Percentiles rank a stretch among this genome's conserved stretches.
Conservation (phyloP, 805 yeast genomes). For the Sugiyamaella lignohabitans region DNA sequence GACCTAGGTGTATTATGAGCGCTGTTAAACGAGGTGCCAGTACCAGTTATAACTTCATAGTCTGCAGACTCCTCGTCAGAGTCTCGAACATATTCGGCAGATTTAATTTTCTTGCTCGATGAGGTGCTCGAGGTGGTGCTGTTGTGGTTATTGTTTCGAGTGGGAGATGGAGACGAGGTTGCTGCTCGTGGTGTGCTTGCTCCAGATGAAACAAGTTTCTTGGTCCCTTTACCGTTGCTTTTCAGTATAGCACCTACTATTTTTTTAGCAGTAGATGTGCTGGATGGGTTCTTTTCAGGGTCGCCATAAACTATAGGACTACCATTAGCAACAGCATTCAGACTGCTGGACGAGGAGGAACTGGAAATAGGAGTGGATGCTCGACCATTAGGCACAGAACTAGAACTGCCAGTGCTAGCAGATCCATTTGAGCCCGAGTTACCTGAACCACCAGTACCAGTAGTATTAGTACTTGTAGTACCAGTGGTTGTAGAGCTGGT, state of each 20-base stretch:
- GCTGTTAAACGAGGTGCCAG: not conserved
- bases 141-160: too few relatives aligned
- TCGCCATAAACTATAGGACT: not conserved
- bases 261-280: constrained; percentile 1
- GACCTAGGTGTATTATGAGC: constrained; percentile 5
- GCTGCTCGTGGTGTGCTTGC: constrained; percentile 3
- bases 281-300: not conserved
- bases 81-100: constrained; percentile 12
- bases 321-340: not conserved
- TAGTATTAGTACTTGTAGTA: not conserved
- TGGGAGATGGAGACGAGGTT: constrained; percentile 6
- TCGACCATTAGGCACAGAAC: not conserved
- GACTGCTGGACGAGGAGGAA: not conserved
- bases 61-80: constrained; percentile 9
- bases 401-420: not conserved
- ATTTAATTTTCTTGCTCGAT: constrained; percentile 14
- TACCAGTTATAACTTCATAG: constrained; percentile 1
- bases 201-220: too few relatives aligned
- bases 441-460: not conserved
- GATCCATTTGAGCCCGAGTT: too few relatives aligned
- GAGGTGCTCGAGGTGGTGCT: too few relatives aligned
- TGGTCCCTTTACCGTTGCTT: constrained; percentile 1
- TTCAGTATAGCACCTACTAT: constrained; percentile 11
- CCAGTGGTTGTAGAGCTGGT: not conserved
- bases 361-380: not conserved